A percentile compares a stretch with the other conserved stretches of the same genome.
These are phyloP conservation scores for Avena sativa DNA, from an alignment of 176 grass and related monocot genomes.

Conservation along the genomic window DNA sequence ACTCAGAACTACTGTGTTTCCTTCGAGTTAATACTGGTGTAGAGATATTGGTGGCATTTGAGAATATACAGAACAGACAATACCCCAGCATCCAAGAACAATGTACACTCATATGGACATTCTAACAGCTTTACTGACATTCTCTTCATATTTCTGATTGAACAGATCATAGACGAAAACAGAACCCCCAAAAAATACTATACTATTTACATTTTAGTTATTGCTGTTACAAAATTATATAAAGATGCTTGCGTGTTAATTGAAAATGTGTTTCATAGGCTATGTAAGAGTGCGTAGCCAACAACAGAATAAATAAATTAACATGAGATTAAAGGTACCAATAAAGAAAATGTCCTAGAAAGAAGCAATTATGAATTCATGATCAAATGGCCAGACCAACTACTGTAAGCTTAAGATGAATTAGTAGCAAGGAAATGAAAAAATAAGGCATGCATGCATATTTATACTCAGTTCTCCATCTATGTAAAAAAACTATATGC, in stretches of 20 bases:
- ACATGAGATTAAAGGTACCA: not conserved
- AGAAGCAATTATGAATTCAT: constrained; percentile 1
- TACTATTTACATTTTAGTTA: constrained; percentile 10
- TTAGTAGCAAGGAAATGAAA: constrained; percentile 6
- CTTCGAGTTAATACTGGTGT: not conserved
- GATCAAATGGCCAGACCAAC: not conserved
- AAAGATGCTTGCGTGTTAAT: not conserved
- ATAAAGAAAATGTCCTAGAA: constrained; percentile 10
- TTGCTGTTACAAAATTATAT: constrained; percentile 17
- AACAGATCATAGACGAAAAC: constrained; percentile 29
- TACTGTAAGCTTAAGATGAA: constrained; percentile 19
- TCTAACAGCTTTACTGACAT: constrained; percentile 16
- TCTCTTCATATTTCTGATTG: constrained; percentile 13
- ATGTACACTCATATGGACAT: constrained; percentile 1
- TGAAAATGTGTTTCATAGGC: not conserved
- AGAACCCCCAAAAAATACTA: not conserved
- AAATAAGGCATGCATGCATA: not conserved
- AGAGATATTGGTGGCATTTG: not conserved
- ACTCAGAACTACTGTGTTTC: not conserved
- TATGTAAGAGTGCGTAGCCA: not conserved
- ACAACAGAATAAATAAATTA: not conserved
- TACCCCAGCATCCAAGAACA: not conserved
- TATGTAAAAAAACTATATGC: constrained; percentile 23
- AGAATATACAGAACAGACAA: not conserved
- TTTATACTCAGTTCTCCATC: not conserved